Evolutionary conservation across 768 basidiomycete species (phyloP).

Genomic region (Naganishia friedmannii): DNA sequence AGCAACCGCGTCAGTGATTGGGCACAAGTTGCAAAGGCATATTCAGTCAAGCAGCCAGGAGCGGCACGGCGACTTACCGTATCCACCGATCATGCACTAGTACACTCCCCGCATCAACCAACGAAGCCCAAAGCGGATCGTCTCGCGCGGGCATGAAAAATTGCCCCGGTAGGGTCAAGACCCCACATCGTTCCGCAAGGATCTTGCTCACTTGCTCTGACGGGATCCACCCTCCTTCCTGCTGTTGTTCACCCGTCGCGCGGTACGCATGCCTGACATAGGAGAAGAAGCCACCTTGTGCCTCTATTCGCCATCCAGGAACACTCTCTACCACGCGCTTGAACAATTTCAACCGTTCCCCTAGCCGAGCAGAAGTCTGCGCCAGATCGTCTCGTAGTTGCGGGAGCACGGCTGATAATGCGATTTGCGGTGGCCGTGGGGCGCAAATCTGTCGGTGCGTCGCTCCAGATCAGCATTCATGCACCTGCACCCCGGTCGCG

Average conservation of each 20-base stretch:
- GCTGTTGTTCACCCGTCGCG: slow-evolving; percentile 48
- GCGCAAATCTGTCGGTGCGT: slow-evolving; percentile 61
- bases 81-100: slow-evolving; percentile 64
- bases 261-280: slow-evolving; percentile 59
- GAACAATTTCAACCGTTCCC: slow-evolving; percentile 62
- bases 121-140: slow-evolving; percentile 35
- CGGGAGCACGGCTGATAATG: slow-evolving; percentile 60
- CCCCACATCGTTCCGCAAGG: slow-evolving; percentile 64
- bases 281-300: slow-evolving; percentile 72
- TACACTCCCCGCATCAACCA: slow-evolving; percentile 40
- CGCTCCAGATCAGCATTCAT: too few species aligned
- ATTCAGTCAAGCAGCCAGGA: too few species aligned
- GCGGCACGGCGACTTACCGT: slow-evolving; percentile 37
- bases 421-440: slow-evolving; percentile 69
- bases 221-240: slow-evolving; percentile 55
- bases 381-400: slow-evolving; percentile 60
- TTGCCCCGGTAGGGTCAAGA: slow-evolving; percentile 64
- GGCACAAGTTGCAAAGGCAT: not conserved
- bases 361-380: slow-evolving; percentile 58
- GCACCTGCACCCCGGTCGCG: slow-evolving; percentile 17
- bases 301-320: slow-evolving; percentile 62
- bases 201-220: slow-evolving; percentile 61
- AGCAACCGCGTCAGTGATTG: not conserved
- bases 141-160: slow-evolving; percentile 59
- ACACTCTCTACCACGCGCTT: slow-evolving; percentile 54